These are phyloP conservation scores for Nemophila menziesii DNA, from an alignment of 257 asterid genomes.

Conservation along the genomic window DNA sequence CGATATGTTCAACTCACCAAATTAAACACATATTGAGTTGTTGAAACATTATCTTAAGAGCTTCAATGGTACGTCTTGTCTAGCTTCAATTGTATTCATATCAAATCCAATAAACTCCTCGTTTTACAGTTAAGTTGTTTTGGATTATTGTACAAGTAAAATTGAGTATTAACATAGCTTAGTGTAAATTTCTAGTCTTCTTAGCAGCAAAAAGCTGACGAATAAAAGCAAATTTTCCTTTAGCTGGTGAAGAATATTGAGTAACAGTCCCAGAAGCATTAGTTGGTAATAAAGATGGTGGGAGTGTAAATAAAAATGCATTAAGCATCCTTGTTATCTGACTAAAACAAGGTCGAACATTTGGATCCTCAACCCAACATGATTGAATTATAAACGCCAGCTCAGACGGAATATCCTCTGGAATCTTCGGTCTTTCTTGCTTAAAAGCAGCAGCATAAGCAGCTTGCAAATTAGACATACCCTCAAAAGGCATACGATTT, in stretches of 20 bases:
- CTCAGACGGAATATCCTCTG: conserved; percentile 57
- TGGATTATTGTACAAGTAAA: too few species aligned
- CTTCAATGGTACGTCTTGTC: too few species aligned
- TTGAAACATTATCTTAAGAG: too few species aligned
- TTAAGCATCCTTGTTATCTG: conserved; percentile 87
- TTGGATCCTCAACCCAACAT: conserved; percentile 98
- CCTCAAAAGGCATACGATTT: conserved; percentile 95
- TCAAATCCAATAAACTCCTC: too few species aligned
- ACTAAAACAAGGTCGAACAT: conserved; percentile 79
- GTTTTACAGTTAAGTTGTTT: too few species aligned
- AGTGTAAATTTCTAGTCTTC: conserved; percentile 61
- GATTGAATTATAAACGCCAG: conserved; percentile 71
- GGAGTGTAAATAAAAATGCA: conserved; percentile 48
- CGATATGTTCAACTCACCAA: too few species aligned
- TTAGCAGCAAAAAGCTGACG: conserved; percentile 87
- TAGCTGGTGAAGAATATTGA: conserved; percentile 71
- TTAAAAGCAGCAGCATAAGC: conserved; percentile 99
- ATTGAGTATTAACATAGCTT: too few species aligned
- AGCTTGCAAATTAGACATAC: conserved; percentile 98
- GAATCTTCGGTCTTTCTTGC: conserved; percentile 84
- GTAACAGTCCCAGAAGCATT: conserved; percentile 35
- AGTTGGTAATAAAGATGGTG: conserved; percentile 28
- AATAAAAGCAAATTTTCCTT: conserved; percentile 71
- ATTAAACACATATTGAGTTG: too few species aligned
- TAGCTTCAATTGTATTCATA: too few species aligned